Evolutionary conservation across 1,284 basidiomycete genomes (phyloP).

Genomic region (Cryptococcus maquisensis): DNA sequence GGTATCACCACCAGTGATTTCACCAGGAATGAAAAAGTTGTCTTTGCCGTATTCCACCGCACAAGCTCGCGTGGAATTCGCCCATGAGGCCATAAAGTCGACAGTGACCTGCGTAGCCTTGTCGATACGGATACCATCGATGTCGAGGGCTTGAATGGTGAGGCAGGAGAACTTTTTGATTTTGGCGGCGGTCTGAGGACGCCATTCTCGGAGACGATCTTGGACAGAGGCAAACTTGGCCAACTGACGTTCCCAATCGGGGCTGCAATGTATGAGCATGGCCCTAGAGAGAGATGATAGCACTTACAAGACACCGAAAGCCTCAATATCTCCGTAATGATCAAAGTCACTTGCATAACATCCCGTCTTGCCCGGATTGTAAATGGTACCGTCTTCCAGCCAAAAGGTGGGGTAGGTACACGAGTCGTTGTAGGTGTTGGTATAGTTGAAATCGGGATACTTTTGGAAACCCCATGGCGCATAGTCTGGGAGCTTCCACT

Average conservation of each 20-base stretch:
- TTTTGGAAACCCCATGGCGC: slow-evolving; percentile 76
- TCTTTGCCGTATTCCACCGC: slow-evolving; percentile 66
- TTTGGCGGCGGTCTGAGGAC: slow-evolving; percentile 66
- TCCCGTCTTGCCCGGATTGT: slow-evolving; percentile 59
- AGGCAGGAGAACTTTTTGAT: slow-evolving; percentile 75
- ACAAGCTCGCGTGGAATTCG: slow-evolving; percentile 66
- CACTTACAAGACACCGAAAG: slow-evolving; percentile 79
- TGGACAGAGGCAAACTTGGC: slow-evolving; percentile 92
- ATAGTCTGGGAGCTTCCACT: slow-evolving; percentile 72
- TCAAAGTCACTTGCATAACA: slow-evolving; percentile 81
- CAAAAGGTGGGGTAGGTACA: slow-evolving; percentile 75
- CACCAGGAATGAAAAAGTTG: slow-evolving; percentile 84
- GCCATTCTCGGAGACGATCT: slow-evolving; percentile 87
- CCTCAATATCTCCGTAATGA: slow-evolving; percentile 90
- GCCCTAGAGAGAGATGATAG: neutral
- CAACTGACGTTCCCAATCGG: slow-evolving; percentile 73
- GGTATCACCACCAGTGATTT: slow-evolving; percentile 89
- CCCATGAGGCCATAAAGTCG: slow-evolving; percentile 71
- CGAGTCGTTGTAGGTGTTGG: slow-evolving; percentile 59
- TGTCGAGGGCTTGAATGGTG: slow-evolving; percentile 75
- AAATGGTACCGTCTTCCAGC: slow-evolving; percentile 64
- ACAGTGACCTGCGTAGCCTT: slow-evolving; percentile 87
- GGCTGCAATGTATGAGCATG: slow-evolving; percentile 18
- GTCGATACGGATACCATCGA: slow-evolving; percentile 89
- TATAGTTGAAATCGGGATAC: slow-evolving; percentile 70